Base-by-base conservation (phyloP, 108 stramenopile genomes). In the Cyclotella atomus region DNA sequence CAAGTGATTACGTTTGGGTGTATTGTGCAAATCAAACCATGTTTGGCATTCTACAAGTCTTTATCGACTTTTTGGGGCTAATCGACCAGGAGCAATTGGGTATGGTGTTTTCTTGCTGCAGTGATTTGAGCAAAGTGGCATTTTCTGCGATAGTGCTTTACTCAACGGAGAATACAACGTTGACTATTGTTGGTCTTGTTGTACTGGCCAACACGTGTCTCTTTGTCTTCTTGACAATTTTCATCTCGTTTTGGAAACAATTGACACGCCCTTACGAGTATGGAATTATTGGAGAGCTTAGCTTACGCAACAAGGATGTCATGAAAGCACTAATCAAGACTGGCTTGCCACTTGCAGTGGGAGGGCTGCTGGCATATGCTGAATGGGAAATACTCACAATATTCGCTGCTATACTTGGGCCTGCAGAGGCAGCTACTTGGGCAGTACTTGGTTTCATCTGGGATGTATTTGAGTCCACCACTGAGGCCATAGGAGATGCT, bases 361-460 rank as follows among this genome's bases (percentile, higher is more conserved):
- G 89, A 20, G 69, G 81, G 16, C 52, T 93, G 30, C 38, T 90
- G 62, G 88, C 87, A 55, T 87, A 89, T 55, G 79, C 86, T 9
- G 87, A 90, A 53, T 92, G 91, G 89, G 88, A 88, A 43, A 27
- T 89, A 25, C 62, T 93, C n/a, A 85, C 85, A 7, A 44, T 90
- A 0, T 88, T 88, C 49, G 73, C 88, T 7, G 74, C 84, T 0
- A 25, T 75, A 0, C 68, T 93, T 12, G 92, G 92, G 24, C 84
- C 84, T 19, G 92, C 89, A 41, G 92, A 93, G 76, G 88, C 83
- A 64, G 92, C 85, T 16, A 69, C 88, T 23, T 93, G 89, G 88
- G 89, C 86, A 21, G 46, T 90, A 54, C 75, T 93, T 53, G 89
- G 89, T 21, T 82, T 70, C 28, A 38, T 90, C 5, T 93, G 92